Conservation (phyloP, 805 yeast species). For the Candida parachauliodes region DNA sequence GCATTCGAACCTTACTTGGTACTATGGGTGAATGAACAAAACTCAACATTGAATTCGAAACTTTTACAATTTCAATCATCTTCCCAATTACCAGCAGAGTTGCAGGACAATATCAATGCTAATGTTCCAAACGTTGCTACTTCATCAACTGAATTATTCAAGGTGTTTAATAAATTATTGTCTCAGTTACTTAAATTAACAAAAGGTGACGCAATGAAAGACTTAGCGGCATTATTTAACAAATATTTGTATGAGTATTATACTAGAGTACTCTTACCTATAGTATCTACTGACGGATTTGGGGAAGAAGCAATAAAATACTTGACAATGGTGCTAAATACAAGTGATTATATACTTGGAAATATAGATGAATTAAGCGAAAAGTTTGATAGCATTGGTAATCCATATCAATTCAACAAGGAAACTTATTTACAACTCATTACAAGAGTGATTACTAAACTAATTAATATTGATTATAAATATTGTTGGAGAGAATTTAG, state of each 20-base stretch:
- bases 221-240: conserved; percentile 56
- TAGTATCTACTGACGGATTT: conserved; percentile 34
- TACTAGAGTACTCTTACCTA: conserved; percentile 28
- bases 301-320: conserved; percentile 58
- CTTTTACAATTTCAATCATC: conserved; percentile 62
- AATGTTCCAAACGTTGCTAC: conserved; percentile 67
- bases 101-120: conserved; percentile 30
- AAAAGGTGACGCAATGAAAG: conserved; percentile 45
- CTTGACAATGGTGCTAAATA: conserved; percentile 71
- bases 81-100: conserved; percentile 47
- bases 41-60: conserved; percentile 55
- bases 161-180: conserved; percentile 67
- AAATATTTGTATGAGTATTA: conserved; percentile 55
- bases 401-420: conserved; percentile 47
- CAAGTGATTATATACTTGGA: conserved; percentile 83
- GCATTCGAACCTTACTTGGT: conserved; percentile 81
- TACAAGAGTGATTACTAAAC: conserved; percentile 56
- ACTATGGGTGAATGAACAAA: conserved; percentile 87
- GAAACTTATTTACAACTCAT: conserved; percentile 56
- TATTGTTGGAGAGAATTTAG: conserved; percentile 85
- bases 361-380: conserved; percentile 78
- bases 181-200: conserved; percentile 52
- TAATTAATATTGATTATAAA: conserved; percentile 52
- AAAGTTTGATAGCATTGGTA: conserved; percentile 40
- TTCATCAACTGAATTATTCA: conserved; percentile 84